Evolutionary conservation across 192 early-diverging fungal species (phyloP).

Genomic region (Powellomyces hirtus): DNA sequence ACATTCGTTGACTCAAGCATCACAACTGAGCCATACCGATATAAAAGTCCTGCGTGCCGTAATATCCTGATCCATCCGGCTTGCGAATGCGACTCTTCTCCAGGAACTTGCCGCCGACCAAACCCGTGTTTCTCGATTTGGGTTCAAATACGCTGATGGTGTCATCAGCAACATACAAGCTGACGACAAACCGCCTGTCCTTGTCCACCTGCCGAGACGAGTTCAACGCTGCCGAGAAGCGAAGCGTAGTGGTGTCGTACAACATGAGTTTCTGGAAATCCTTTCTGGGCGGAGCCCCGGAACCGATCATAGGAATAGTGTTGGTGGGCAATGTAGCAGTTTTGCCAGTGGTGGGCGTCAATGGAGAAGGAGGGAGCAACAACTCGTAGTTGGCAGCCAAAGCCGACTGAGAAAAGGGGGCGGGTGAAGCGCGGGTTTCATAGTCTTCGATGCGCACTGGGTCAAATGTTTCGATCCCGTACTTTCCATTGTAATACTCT

Average conservation of each 20-base stretch:
- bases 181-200: slow-evolving; percentile 58
- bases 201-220: slow-evolving; percentile 47
- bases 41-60: slow-evolving; percentile 50
- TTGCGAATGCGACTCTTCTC: slow-evolving; percentile 51
- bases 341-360: slow-evolving; percentile 20
- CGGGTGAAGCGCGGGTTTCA: slow-evolving; percentile 5
- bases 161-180: slow-evolving; percentile 53
- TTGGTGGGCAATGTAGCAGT: slow-evolving; percentile 23
- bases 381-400: slow-evolving; percentile 15
- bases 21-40: slow-evolving; percentile 55
- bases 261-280: slow-evolving; percentile 45
- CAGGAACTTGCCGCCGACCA: slow-evolving; percentile 62
- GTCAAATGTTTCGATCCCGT: slow-evolving; percentile 50
- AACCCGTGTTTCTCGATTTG: slow-evolving; percentile 49
- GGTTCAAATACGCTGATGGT: slow-evolving; percentile 62
- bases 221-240: slow-evolving; percentile 42
- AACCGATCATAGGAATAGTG: slow-evolving; percentile 25
- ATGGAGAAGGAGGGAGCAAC: slow-evolving; percentile 15
- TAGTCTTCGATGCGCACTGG: slow-evolving; percentile 52
- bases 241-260: slow-evolving; percentile 46
- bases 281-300: slow-evolving; percentile 38
- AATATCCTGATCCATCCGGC: slow-evolving; percentile 43
- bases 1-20: too few species aligned
- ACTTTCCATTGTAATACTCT: slow-evolving; percentile 52
- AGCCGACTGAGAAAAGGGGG: neutral